Evolutionary conservation across 139 green algal genomes (phyloP).

Genomic region (Desmodesmus armatus): DNA sequence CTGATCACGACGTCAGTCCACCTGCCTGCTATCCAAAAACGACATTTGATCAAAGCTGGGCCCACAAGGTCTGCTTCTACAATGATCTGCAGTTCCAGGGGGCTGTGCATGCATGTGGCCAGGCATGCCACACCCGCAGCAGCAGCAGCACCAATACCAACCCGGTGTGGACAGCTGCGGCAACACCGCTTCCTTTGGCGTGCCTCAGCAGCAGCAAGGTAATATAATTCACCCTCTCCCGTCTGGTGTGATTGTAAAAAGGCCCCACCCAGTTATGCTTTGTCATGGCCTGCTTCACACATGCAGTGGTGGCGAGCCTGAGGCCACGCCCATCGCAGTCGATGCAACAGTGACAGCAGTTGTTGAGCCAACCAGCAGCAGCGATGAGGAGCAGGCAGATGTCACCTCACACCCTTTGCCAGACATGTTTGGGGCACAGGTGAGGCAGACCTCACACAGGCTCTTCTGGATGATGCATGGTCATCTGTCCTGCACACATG

Average conservation of each 20-base stretch:
- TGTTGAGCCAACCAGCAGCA: neutral
- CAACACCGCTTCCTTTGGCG: too few relatives aligned
- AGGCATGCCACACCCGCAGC: too few relatives aligned
- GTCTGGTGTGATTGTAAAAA: neutral
- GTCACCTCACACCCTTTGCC: constrained; percentile 21
- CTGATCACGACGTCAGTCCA: too few relatives aligned
- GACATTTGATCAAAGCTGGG: too few relatives aligned
- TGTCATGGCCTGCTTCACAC: neutral
- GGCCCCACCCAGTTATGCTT: neutral
- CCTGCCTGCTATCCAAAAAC: too few relatives aligned
- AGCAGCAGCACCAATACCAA: too few relatives aligned
- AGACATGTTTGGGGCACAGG: constrained; percentile 39
- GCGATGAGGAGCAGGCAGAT: neutral
- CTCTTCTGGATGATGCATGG: neutral
- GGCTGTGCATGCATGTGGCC: too few relatives aligned
- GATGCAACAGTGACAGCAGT: neutral
- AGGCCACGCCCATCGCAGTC: neutral
- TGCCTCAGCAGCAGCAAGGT: too few relatives aligned
- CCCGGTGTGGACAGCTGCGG: too few relatives aligned
- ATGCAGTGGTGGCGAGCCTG: constrained; percentile 9
- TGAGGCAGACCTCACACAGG: neutral
- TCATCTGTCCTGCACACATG: neutral
- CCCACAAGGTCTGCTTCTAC: too few relatives aligned
- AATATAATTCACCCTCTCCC: too few relatives aligned
- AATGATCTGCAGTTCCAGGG: too few relatives aligned